Percentiles rank a stretch among this genome's conserved stretches.
These are phyloP conservation scores for Aspergillus taichungensis DNA, from an alignment of 495 filamentous ascomycete genomes.

Conservation along the genomic window DNA sequence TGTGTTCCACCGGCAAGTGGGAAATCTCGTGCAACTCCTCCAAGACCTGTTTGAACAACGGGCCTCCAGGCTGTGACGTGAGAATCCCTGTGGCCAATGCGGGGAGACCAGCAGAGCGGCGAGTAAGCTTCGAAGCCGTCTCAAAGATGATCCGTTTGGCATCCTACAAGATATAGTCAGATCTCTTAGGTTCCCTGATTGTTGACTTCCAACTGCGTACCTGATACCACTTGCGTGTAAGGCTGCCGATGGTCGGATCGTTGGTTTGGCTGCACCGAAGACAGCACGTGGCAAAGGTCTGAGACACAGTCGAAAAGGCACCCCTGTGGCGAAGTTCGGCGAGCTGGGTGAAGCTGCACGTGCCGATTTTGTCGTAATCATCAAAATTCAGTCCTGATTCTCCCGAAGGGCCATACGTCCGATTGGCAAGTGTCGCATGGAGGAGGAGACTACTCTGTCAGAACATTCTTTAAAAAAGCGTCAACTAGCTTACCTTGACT, in stretches of 20 bases:
- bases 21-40: constrained; percentile 50
- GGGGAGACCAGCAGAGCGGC: constrained; percentile 86
- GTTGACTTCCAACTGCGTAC: constrained; percentile 27
- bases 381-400: constrained; percentile 20
- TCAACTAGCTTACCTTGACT: constrained; percentile 58
- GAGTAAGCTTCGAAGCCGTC: constrained; percentile 68
- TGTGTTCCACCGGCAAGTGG: constrained; percentile 39
- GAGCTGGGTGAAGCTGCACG: constrained; percentile 69
- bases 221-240: constrained; percentile 53
- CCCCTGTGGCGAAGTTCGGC: constrained; percentile 80
- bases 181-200: background rate
- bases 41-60: constrained; percentile 42
- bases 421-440: constrained; percentile 30
- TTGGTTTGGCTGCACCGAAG: constrained; percentile 44
- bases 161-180: constrained; percentile 31
- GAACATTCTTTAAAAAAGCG: background rate
- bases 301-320: constrained; percentile 87
- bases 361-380: constrained; percentile 50
- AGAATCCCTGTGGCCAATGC: constrained; percentile 74
- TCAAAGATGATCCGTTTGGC: constrained; percentile 55
- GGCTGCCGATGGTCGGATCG: constrained; percentile 31
- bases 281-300: constrained; percentile 77
- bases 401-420: constrained; percentile 28
- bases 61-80: constrained; percentile 25
- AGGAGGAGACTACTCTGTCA: constrained; percentile 46